Percentiles rank a stretch among this genome's conserved stretches.
Conservation (phyloP, 345 rosid species). For the Syzygium jambos region DNA sequence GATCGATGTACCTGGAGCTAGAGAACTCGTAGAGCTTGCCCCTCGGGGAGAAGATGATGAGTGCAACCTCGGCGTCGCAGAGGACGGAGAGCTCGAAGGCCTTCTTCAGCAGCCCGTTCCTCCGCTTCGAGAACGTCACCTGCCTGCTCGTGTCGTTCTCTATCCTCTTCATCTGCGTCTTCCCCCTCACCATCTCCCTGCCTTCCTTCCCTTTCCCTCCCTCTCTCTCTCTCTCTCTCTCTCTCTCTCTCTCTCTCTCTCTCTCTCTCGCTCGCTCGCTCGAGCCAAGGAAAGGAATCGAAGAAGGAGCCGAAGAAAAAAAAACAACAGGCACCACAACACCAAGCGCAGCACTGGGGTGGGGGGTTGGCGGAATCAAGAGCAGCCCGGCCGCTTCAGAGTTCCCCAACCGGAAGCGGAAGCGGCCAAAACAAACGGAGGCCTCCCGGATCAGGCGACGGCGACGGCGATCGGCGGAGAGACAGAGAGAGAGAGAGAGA, state of each 20-base stretch:
- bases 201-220: too few relatives aligned
- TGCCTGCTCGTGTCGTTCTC: conserved; percentile 85
- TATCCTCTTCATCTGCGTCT: conserved; percentile 87
- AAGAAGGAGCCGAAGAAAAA: not conserved
- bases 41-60: conserved; percentile 68
- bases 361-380: too few relatives aligned
- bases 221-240: not conserved
- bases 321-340: too few relatives aligned
- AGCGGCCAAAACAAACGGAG: too few relatives aligned
- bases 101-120: conserved; percentile 73
- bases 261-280: not conserved
- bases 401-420: too few relatives aligned
- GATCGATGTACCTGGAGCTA: conserved; percentile 34
- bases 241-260: too few relatives aligned
- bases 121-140: conserved; percentile 84
- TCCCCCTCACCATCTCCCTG: conserved; percentile 62
- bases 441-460: too few relatives aligned
- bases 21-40: conserved; percentile 82
- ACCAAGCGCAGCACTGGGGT: too few relatives aligned
- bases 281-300: too few relatives aligned
- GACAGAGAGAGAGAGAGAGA: not conserved
- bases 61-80: conserved; percentile 86
- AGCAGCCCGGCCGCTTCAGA: too few relatives aligned
- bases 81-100: conserved; percentile 83
- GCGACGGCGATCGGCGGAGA: too few relatives aligned